phyloP scores from a whole-genome alignment of 352 stramenopile species.

The Phytophthora hibernalis region DNA sequence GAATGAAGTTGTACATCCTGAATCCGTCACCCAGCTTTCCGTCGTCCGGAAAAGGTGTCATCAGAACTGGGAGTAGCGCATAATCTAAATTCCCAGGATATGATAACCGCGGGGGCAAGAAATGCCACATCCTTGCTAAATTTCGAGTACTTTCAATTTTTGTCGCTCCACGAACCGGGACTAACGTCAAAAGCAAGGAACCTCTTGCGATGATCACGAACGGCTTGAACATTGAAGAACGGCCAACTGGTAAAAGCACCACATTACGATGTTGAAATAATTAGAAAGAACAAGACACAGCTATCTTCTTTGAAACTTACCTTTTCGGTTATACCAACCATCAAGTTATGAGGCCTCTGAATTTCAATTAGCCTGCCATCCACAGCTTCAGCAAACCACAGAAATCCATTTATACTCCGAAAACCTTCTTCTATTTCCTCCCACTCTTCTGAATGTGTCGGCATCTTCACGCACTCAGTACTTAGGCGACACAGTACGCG shows the following conservation, averaged over 20 bases:
- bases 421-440: background rate
- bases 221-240: background rate
- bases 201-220: constrained; percentile 2
- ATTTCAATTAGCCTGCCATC: background rate
- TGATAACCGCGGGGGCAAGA: background rate
- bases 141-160: background rate
- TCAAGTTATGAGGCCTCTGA: background rate
- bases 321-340: constrained; percentile 2
- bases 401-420: background rate
- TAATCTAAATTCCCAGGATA: background rate
- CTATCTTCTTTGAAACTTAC: background rate
- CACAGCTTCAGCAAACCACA: background rate
- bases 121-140: background rate
- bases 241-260: background rate
- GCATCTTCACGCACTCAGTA: background rate
- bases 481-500: background rate
- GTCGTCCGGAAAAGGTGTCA: constrained; percentile 2
- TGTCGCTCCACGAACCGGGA: constrained; percentile 3
- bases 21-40: background rate
- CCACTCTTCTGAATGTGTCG: background rate
- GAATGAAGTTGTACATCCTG: constrained; percentile 1
- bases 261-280: too few relatives aligned
- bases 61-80: background rate
- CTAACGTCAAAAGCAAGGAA: constrained; percentile 3
- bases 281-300: background rate